Evolutionary conservation across 495 filamentous ascomycete species (phyloP).

Genomic region (Chaetomidium leptoderma): DNA sequence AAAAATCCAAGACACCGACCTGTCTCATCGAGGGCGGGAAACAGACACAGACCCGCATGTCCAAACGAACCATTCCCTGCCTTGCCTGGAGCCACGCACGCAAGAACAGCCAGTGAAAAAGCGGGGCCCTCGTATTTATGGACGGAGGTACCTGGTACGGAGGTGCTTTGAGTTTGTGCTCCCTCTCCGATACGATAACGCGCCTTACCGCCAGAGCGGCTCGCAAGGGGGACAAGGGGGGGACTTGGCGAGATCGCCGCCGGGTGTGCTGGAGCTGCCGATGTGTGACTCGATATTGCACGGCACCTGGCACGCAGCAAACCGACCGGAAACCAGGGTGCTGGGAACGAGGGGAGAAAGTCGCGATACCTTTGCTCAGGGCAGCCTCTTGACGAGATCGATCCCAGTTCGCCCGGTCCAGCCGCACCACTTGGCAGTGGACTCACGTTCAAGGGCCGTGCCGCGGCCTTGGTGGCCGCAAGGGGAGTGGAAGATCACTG

Average conservation of each 20-base stretch:
- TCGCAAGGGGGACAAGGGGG: background rate
- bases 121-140: constrained; percentile 20
- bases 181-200: background rate
- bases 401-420: no score
- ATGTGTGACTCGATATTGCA: constrained; percentile 4
- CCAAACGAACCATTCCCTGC: constrained; percentile 5
- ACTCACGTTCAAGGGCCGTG: constrained; percentile 4
- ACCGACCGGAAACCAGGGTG: background rate
- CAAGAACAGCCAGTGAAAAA: constrained; percentile 3
- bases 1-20: constrained; percentile 1
- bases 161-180: no score
- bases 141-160: constrained; percentile 7
- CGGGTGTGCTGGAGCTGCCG: background rate
- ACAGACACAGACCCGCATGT: background rate
- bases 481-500: constrained; percentile 6
- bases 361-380: no score
- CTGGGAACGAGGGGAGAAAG: background rate
- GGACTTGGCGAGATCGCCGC: constrained; percentile 6
- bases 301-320: background rate
- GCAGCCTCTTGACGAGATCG: no score
- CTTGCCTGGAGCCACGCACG: constrained; percentile 19
- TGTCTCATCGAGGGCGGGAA: constrained; percentile 11
- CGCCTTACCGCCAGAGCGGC: constrained; percentile 11
- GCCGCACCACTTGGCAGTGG: constrained; percentile 16
- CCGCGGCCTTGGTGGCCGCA: constrained; percentile 4